phyloP scores from a whole-genome alignment of 208 protist genomes.

The Hexamita inflata region DNA sequence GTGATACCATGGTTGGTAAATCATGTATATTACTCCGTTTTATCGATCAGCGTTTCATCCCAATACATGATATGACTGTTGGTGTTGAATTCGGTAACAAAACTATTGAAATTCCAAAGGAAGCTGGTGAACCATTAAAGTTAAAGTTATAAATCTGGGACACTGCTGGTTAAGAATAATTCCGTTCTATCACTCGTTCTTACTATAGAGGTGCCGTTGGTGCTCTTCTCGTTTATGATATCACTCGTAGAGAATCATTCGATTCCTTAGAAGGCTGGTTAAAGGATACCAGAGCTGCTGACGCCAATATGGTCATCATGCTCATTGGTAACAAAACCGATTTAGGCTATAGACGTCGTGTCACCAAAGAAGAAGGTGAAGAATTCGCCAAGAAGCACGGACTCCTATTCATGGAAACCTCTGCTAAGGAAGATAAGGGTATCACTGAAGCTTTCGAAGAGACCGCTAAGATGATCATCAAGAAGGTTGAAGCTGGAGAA shows the following conservation, averaged over 20 bases:
- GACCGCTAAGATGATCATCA: conserved; percentile 14
- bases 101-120: not conserved
- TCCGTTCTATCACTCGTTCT: conserved; percentile 36
- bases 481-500: conserved; percentile 9
- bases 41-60: conserved; percentile 28
- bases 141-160: conserved; percentile 43
- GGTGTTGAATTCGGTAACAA: conserved; percentile 45
- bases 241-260: conserved; percentile 38
- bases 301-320: conserved; percentile 86
- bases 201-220: conserved; percentile 37
- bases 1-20: conserved; percentile 39
- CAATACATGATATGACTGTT: conserved; percentile 40
- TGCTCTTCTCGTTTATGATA: conserved; percentile 41
- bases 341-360: conserved; percentile 62
- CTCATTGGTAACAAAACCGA: conserved; percentile 98
- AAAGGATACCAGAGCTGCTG: conserved; percentile 36
- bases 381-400: conserved; percentile 76
- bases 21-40: conserved; percentile 40
- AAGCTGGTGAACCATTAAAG: not conserved
- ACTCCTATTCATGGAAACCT: conserved; percentile 90
- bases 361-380: conserved; percentile 76
- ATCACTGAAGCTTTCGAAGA: conserved; percentile 61
- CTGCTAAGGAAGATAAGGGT: conserved; percentile 83
- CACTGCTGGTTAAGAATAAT: conserved; percentile 41
- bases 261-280: conserved; percentile 35